Evolutionary conservation across 2,329 filamentous ascomycete species (phyloP), one percentile per base, ranked within the genome.

Genomic region (Cercospora sojina): DNA sequence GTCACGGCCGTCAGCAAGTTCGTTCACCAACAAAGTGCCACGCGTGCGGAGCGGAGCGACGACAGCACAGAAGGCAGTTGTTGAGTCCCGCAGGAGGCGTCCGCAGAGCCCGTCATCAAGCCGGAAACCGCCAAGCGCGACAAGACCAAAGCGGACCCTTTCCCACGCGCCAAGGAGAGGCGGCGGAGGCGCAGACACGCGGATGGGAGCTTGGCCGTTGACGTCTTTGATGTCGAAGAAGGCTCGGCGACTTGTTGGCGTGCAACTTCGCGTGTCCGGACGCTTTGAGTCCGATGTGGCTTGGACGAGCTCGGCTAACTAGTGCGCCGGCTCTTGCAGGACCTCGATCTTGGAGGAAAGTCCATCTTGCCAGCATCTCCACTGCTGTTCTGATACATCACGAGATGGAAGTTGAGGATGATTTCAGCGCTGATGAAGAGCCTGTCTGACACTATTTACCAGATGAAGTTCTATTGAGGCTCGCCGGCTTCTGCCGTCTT

Each of bases 51-150:
- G n/a, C 47, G 4, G 7, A 13, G 47, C 47, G 47, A 4, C 47
- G 18, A 20, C 47, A 7, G n/a, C n/a, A n/a, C 5, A 41, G 13
- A n/a, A 16, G 6, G 35, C n/a, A 41, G 16, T 41, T 41, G 35
- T n/a, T 38, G 35, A 41, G 16, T 20, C 47, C 47, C 25, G 23
- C 10, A 56, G 23, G 27, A 56, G 53, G 53, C 53, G 53, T 56
- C 29, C 25, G 18, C 13, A 18, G 25, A n/a, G 18, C 18, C 53
- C 53, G 53, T 57, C 53, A 57, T 57, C 53, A 35, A 57, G 53
- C 53, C 18, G 59, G 51, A 27, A 47, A 31, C 41, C 32, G 59
- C 59, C 59, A 61, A 49, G 59, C n/a, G 27, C 38, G 53, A 57
- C 53, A 56, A 56, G 53, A 56, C 53, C 23, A 55, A n/a, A 55